Conservation (phyloP, 208 protist genomes). For the Acanthamoeba quina region DNA sequence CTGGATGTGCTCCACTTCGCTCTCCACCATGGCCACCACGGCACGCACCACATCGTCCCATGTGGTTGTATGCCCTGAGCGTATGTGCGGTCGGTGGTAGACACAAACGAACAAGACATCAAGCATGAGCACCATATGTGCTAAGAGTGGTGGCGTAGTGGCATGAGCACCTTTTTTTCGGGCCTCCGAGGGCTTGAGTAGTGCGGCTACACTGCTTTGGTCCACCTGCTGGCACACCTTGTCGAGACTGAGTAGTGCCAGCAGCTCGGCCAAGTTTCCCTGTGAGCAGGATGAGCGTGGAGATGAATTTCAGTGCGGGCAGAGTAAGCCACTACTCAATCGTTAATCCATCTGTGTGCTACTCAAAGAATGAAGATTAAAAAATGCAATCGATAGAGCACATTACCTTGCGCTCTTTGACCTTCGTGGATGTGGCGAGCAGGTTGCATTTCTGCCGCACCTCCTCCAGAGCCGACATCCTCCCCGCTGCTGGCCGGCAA, state of each 20-base stretch:
- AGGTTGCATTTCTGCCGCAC: slow-evolving; percentile 55
- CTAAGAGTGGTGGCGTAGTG: no score
- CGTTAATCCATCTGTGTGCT: no score
- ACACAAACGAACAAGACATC: no score
- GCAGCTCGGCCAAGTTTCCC: slow-evolving; percentile 12
- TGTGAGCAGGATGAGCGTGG: background rate
- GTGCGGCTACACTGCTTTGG: background rate
- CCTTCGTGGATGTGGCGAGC: slow-evolving; percentile 10
- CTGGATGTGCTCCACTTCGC: slow-evolving; percentile 19
- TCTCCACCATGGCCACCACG: slow-evolving; percentile 32
- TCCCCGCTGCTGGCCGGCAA: background rate
- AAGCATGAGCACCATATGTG: background rate
- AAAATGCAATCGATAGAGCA: background rate
- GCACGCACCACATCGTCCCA: slow-evolving; percentile 47
- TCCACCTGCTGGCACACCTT: slow-evolving; percentile 62
- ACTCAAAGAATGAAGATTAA: background rate
- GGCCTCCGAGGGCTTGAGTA: background rate
- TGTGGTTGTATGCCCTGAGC: slow-evolving; percentile 21
- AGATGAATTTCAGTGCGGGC: background rate
- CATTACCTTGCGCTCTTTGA: slow-evolving; percentile 65
- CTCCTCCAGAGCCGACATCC: slow-evolving; percentile 44
- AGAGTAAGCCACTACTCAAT: no score
- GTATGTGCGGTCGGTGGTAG: no score
- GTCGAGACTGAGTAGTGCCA: slow-evolving; percentile 47
- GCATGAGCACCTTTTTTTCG: background rate